Percentiles rank a stretch among this genome's conserved stretches.
Evolutionary conservation across 768 basidiomycete species (phyloP).

Genomic region (Tylopilus subfusipes): DNA sequence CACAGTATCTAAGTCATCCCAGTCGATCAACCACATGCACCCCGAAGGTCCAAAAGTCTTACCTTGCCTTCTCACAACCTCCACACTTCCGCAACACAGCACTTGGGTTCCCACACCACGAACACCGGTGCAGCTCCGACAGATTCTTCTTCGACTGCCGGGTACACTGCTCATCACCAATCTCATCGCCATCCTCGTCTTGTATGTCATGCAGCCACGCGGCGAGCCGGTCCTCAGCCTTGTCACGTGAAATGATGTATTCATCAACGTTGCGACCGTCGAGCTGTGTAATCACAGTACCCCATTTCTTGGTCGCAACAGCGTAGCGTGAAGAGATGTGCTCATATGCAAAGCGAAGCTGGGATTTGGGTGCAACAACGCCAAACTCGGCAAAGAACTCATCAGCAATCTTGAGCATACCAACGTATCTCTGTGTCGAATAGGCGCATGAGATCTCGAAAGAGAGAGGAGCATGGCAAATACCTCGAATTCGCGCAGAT

Average conservation of each 20-base stretch:
- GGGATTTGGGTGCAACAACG: slow-evolving; percentile 44
- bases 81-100: no score
- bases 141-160: no score
- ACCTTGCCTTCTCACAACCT: no score
- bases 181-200: slow-evolving; percentile 30
- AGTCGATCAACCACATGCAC: no score
- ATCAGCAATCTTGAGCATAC: slow-evolving; percentile 47
- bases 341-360: slow-evolving; percentile 49
- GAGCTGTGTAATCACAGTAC: slow-evolving; percentile 36
- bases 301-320: slow-evolving; percentile 46
- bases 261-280: slow-evolving; percentile 27
- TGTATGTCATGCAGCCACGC: slow-evolving; percentile 50
- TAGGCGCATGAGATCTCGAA: background rate
- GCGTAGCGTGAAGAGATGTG: slow-evolving; percentile 45
- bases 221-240: slow-evolving; percentile 52
- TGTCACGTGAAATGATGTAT: slow-evolving; percentile 32
- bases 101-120: no score
- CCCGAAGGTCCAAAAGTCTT: no score
- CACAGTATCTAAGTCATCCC: no score
- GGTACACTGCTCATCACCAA: no score
- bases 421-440: slow-evolving; percentile 30
- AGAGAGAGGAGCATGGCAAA: background rate
- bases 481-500: slow-evolving; percentile 52
- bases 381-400: slow-evolving; percentile 47
- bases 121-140: no score